Base-by-base conservation (phyloP, 768 basidiomycete genomes). In the Termitomyces bulborhizus region DNA sequence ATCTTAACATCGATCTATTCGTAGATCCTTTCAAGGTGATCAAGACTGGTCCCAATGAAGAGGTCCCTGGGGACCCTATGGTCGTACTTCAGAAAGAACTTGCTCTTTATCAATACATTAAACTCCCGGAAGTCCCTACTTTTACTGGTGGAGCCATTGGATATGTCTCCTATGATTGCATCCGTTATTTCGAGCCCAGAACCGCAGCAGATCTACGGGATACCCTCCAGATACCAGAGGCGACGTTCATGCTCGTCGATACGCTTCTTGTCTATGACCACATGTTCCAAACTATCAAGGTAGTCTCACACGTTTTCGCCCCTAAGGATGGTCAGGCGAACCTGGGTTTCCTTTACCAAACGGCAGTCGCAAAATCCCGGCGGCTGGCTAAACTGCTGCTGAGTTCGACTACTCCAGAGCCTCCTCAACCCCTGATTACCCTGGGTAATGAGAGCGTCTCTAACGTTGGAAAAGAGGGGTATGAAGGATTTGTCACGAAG, bases 81-180 rank as follows among this genome's bases (percentile, higher is more conserved):
- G 67, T 73, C 29, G 81, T 79, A 27, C 80, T 99, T 44, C 89
- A 98, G 72, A 85, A 83, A 62, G 93, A 96, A 68, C 82, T 99
- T 21, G 74, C 85, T 6, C 74, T 87, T 51, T 92, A 98, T 75
- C 80, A 88, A 69, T 97, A 95, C 67, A 82, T 97, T 70, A 88
- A 88, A 68, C 84, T 97, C 26, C 93, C 93, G 4, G 90, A 95
- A 68, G 79, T 96, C 36, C 86, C 91, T 1, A 95, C 95, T 0
- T 97, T 98, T 68, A 96, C 94, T 44, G 97, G 97, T 45, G 97
- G 97, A 44, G 96, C 95, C 1, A 92, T 98, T 65, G 97, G 97
- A 52, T 98, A 97, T 68, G 93, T 99, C 57, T 83, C 93, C 12
- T 99, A 94, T 73, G 97, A 99, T 68, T 93, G 93, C 69, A 85